These are phyloP conservation scores for Solanum habrochaites DNA, from an alignment of 257 asterid species.

Conservation along the genomic window DNA sequence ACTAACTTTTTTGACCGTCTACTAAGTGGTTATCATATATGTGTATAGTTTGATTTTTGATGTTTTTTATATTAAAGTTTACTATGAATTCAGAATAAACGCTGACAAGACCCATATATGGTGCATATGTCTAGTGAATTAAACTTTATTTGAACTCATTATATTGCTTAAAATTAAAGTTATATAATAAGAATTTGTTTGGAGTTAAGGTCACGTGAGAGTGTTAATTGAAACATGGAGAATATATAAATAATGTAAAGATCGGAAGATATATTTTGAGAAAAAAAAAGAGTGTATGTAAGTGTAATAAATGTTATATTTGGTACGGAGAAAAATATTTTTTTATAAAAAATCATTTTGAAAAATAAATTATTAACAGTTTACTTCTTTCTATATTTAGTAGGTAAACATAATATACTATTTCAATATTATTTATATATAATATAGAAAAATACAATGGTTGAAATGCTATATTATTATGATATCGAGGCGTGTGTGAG, in stretches of 20 bases:
- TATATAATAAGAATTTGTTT: neutral
- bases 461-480: too few species aligned
- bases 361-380: neutral
- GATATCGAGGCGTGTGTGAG: neutral
- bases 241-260: neutral
- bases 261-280: neutral
- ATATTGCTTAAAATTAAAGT: neutral
- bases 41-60: neutral
- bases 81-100: neutral
- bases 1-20: neutral
- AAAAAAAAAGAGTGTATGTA: neutral
- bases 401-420: neutral
- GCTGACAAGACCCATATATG: neutral
- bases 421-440: neutral
- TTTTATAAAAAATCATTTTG: neutral
- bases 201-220: neutral
- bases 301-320: neutral
- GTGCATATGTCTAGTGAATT: neutral
- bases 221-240: neutral
- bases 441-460: neutral
- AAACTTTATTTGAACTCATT: neutral
- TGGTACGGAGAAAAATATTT: too few species aligned
- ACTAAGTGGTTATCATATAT: neutral
- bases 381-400: neutral
- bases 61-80: neutral